Conservation (phyloP, 352 stramenopile species). For the Globisporangium viniferum region DNA sequence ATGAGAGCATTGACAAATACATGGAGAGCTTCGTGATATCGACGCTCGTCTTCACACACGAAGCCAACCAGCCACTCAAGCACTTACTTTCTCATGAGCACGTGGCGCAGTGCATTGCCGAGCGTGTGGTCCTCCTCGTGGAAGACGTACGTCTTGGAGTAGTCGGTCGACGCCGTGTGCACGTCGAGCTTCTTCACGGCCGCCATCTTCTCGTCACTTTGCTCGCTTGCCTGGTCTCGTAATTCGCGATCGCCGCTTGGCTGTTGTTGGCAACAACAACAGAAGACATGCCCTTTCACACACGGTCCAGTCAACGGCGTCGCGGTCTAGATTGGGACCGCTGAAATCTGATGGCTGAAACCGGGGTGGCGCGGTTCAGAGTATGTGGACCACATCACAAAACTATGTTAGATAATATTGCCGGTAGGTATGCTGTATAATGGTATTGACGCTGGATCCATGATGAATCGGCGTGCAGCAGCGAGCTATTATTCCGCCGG, state of each 20-base stretch:
- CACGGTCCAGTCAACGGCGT: constrained; percentile 11
- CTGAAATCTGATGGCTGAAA: not conserved
- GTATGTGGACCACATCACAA: not conserved
- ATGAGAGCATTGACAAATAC: not conserved
- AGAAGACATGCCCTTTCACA: not conserved
- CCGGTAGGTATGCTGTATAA: not conserved
- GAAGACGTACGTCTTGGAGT: constrained; percentile 87
- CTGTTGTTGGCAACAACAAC: not conserved
- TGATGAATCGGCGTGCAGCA: not conserved
- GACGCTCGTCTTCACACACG: not conserved
- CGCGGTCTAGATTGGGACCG: constrained; percentile 3
- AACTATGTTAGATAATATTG: not conserved
- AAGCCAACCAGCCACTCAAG: not conserved
- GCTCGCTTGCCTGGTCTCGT: not conserved
- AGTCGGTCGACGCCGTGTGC: constrained; percentile 72
- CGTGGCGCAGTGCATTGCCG: constrained; percentile 89
- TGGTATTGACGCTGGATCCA: not conserved
- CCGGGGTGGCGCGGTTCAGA: not conserved
- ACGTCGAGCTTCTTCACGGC: constrained; percentile 77
- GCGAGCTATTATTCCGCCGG: not conserved
- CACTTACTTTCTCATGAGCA: constrained; percentile 89
- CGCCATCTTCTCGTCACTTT: constrained; percentile 16
- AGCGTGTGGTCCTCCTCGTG: constrained; percentile 90
- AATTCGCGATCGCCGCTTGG: not conserved
- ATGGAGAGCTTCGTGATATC: not conserved